Evolutionary conservation across 129 eudicot species (phyloP).

Genomic region (Chrysanthemum seticuspe): DNA sequence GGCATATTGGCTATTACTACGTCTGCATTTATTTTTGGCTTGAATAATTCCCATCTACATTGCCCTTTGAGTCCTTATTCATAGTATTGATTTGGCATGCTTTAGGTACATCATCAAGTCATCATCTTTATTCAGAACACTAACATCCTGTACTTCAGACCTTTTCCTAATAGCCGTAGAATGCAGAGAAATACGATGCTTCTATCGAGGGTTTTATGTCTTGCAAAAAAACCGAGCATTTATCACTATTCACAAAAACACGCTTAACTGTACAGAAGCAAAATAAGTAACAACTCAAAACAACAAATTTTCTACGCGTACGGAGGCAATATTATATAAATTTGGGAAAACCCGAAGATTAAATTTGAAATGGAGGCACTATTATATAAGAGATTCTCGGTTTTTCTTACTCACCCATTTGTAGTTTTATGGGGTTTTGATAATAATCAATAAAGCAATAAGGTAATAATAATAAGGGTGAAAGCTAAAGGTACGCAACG

Average conservation of each 20-base stretch:
- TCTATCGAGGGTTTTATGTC: constrained; percentile 55
- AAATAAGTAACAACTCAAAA: background rate
- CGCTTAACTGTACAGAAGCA: background rate
- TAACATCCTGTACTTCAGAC: constrained; percentile 28
- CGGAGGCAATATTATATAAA: too few relatives aligned
- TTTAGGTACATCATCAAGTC: constrained; percentile 38
- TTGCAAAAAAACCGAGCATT: constrained; percentile 35
- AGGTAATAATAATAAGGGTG: too few relatives aligned
- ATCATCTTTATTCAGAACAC: constrained; percentile 35
- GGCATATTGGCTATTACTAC: too few relatives aligned
- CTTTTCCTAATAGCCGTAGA: constrained; percentile 60
- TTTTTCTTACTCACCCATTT: too few relatives aligned
- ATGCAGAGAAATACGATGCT: constrained; percentile 10
- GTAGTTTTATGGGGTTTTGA: too few relatives aligned
- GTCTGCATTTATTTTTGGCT: constrained; percentile 43
- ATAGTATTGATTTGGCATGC: constrained; percentile 56
- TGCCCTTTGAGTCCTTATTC: constrained; percentile 31
- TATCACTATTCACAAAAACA: constrained; percentile 8
- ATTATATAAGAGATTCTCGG: too few relatives aligned
- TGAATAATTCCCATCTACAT: constrained; percentile 30
- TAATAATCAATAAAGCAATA: too few relatives aligned
- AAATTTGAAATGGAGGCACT: too few relatives aligned
- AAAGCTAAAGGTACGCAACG: too few relatives aligned
- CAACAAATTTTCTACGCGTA: too few relatives aligned
- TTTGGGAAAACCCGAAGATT: too few relatives aligned